These are phyloP conservation scores for Ogataea ganodermae DNA, from an alignment of 805 yeast species.

Conservation along the genomic window DNA sequence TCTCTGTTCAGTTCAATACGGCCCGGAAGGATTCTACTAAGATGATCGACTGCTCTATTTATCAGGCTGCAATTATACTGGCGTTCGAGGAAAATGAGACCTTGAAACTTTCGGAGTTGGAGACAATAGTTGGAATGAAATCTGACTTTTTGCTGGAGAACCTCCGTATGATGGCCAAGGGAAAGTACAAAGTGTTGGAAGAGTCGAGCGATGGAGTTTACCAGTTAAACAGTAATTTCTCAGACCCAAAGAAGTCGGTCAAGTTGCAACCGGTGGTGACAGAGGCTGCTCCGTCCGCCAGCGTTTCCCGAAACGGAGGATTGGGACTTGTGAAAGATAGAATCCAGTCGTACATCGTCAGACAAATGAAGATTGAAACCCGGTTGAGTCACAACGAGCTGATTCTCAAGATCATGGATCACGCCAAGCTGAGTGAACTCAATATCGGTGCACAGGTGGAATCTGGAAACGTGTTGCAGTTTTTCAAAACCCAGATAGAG, in stretches of 20 bases:
- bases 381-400: slow-evolving; percentile 32
- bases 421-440: slow-evolving; percentile 9
- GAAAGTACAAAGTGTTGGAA: slow-evolving; percentile 34
- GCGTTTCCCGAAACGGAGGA: slow-evolving; percentile 1
- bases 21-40: slow-evolving; percentile 22
- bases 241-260: slow-evolving; percentile 10
- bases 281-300: slow-evolving; percentile 8
- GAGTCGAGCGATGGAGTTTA: slow-evolving; percentile 11
- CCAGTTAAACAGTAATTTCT: slow-evolving; percentile 14
- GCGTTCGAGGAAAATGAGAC: slow-evolving; percentile 38
- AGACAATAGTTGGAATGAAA: slow-evolving; percentile 36
- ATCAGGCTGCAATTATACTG: slow-evolving; percentile 44
- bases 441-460: background rate
- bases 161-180: slow-evolving; percentile 34
- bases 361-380: slow-evolving; percentile 36
- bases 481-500: slow-evolving; percentile 37
- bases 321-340: slow-evolving; percentile 9
- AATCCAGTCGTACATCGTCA: slow-evolving; percentile 20
- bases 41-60: slow-evolving; percentile 38
- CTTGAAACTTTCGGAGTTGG: slow-evolving; percentile 29
- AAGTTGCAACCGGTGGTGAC: slow-evolving; percentile 11
- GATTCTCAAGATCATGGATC: slow-evolving; percentile 33
- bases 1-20: slow-evolving; percentile 36
- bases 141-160: slow-evolving; percentile 34
- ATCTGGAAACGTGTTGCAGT: slow-evolving; percentile 10